Percentiles rank a stretch among this genome's conserved stretches.
Evolutionary conservation across 768 basidiomycete species (phyloP).

Genomic region (Panaeolus cyanescens): DNA sequence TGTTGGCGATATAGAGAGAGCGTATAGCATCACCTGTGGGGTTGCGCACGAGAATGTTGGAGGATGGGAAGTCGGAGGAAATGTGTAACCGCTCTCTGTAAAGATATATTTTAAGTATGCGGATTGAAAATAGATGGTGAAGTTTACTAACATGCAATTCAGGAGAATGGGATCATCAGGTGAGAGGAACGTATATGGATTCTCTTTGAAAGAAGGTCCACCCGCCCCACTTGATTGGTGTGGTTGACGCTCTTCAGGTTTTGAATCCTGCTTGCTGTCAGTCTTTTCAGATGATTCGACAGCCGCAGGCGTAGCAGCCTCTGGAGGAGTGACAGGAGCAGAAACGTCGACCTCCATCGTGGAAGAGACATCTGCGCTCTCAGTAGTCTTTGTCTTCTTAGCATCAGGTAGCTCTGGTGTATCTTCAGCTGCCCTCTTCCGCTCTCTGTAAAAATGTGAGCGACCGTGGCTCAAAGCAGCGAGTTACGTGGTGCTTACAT

Average conservation of each 20-base stretch:
- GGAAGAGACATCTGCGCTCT: conserved; percentile 23
- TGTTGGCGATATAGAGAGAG: conserved; percentile 87
- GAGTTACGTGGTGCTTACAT: neutral
- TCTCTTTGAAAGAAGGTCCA: conserved; percentile 72
- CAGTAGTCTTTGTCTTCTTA: conserved; percentile 42
- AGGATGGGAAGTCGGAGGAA: conserved; percentile 65
- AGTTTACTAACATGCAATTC: conserved; percentile 66
- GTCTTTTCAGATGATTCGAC: conserved; percentile 7
- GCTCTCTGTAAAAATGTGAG: conserved; percentile 27
- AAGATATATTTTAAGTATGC: neutral
- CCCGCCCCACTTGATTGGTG: conserved; percentile 22
- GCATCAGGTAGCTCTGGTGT: conserved; percentile 41
- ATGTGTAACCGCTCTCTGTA: conserved; percentile 74
- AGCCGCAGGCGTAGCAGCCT: neutral
- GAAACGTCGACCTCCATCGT: conserved; percentile 13
- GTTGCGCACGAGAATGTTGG: conserved; percentile 87
- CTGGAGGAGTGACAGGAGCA: conserved; percentile 1
- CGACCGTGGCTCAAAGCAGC: neutral
- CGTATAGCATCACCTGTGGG: conserved; percentile 70
- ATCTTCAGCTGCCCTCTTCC: conserved; percentile 56
- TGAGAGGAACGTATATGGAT: conserved; percentile 84
- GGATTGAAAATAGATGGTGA: neutral
- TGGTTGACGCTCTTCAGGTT: neutral
- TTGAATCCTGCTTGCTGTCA: conserved; percentile 16
- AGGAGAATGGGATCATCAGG: conserved; percentile 69